phyloP scores from a whole-genome alignment of 306 rosid genomes.

The Corylus americana region DNA sequence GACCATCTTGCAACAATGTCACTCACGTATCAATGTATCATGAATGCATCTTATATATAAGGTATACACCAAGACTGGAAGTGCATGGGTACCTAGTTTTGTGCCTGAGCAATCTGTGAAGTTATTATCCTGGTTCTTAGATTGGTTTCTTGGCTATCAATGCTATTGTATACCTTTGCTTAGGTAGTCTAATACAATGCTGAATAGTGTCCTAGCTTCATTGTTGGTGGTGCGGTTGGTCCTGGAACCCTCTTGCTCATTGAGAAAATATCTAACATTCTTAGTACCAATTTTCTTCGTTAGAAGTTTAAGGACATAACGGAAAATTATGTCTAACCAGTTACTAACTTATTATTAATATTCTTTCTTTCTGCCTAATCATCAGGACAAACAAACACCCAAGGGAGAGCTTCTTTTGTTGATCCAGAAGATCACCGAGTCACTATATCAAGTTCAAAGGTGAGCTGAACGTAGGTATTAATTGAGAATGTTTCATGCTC shows the following conservation, averaged over 20 bases:
- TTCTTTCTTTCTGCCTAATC: slow-evolving; percentile 30
- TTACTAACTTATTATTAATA: slow-evolving; percentile 17
- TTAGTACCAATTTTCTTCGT: not conserved
- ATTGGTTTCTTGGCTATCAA: not conserved
- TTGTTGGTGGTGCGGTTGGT: not conserved
- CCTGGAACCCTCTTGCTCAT: not conserved
- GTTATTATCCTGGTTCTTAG: not conserved
- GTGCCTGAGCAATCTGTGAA: not conserved
- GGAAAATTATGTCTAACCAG: not conserved
- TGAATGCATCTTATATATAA: not conserved
- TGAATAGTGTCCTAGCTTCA: not conserved
- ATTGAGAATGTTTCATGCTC: slow-evolving; percentile 12
- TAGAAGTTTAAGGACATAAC: not conserved
- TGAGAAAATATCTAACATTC: not conserved
- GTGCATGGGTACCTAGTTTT: not conserved
- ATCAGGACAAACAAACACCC: slow-evolving; percentile 40
- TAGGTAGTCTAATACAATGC: not conserved
- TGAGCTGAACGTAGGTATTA: slow-evolving; percentile 35
- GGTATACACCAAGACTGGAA: not conserved
- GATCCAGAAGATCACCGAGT: slow-evolving; percentile 61
- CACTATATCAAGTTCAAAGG: slow-evolving; percentile 63
- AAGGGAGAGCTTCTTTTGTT: slow-evolving; percentile 34
- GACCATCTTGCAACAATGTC: not conserved
- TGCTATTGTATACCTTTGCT: not conserved
- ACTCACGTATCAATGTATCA: not conserved